Conservation (phyloP, 345 rosid species). For the Passiflora organensis region DNA sequence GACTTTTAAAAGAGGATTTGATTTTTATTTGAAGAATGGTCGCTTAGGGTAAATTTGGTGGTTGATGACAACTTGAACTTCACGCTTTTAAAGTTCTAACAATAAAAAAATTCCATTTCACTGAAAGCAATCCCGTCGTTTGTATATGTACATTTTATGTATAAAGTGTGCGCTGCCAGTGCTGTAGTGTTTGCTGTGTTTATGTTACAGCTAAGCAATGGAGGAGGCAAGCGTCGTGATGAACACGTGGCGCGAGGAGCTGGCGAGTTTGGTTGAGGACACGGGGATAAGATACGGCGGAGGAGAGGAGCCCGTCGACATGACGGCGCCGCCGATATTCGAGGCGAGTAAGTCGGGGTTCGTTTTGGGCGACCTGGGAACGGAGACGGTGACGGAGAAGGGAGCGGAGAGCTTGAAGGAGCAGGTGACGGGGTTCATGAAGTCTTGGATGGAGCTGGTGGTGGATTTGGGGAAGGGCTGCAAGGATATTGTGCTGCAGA, state of each 20-base stretch:
- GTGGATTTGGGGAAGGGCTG: slow-evolving; percentile 74
- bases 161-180: neutral
- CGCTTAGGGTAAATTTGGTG: slow-evolving; percentile 25
- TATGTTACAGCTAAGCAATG: slow-evolving; percentile 31
- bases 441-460: slow-evolving; percentile 92
- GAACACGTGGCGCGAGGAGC: slow-evolving; percentile 76
- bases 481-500: slow-evolving; percentile 61
- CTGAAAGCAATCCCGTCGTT: slow-evolving; percentile 13
- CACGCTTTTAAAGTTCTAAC: slow-evolving; percentile 49
- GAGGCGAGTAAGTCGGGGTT: slow-evolving; percentile 13
- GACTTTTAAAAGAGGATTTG: slow-evolving; percentile 18
- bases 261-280: slow-evolving; percentile 55
- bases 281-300: slow-evolving; percentile 37
- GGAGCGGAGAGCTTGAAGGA: slow-evolving; percentile 57
- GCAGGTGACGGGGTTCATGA: slow-evolving; percentile 60
- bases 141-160: no score
- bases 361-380: slow-evolving; percentile 10
- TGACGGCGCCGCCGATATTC: slow-evolving; percentile 25
- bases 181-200: neutral
- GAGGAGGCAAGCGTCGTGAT: slow-evolving; percentile 45
- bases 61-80: slow-evolving; percentile 36
- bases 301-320: slow-evolving; percentile 31
- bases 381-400: slow-evolving; percentile 4
- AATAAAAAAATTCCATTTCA: slow-evolving; percentile 19
- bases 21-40: slow-evolving; percentile 38